Evolutionary conservation across 1,139 yeast species (phyloP), one percentile per base, ranked within the genome.

Genomic region (Taphrina wiesneri): DNA sequence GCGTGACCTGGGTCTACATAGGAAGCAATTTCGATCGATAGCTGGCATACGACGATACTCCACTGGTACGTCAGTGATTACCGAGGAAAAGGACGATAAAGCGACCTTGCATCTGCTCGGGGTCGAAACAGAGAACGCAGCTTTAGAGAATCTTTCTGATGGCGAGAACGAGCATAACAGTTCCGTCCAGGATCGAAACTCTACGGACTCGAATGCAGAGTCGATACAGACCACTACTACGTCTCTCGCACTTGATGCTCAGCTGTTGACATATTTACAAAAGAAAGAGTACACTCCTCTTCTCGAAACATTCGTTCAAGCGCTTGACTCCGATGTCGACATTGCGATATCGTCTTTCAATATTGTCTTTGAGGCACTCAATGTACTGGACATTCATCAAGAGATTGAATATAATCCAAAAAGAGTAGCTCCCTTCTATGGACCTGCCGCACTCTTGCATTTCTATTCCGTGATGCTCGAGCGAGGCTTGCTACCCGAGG

Each of bases 41-140:
- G 64, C 64, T 15, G 45, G 64, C 28, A 30, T 39, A 3, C 56
- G 64, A 21, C 64, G 64, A 13, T 60, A 60, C 19, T 60, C 64
- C n/a, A 60, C 64, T 2, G 64, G 64, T 13, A 51, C 64, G 3
- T 19, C 19, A 21, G 39, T 36, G 13, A 36, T 39, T 17, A 39
- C n/a, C 17, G 59, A 54, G 36, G 13, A 52, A 7, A 54, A 3
- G 13, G 28, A 19, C 4, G 36, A 54, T 11, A 26, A 39, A 17
- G 21, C 30, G 11, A 21, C 36, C 17, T 17, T 54, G 17, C 36
- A 25, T 7, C 23, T 54, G 30, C n/a, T 39, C 32, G 59, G 59
- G 17, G 9, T 32, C 7, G 45, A 30, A 26, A 7, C 54, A 13
- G 54, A 49, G 21, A 15, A n/a, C n/a, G n/a, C 32, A 17, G 28